Conservation (phyloP, 257 asterid species). For the Solanum boliviense region DNA sequence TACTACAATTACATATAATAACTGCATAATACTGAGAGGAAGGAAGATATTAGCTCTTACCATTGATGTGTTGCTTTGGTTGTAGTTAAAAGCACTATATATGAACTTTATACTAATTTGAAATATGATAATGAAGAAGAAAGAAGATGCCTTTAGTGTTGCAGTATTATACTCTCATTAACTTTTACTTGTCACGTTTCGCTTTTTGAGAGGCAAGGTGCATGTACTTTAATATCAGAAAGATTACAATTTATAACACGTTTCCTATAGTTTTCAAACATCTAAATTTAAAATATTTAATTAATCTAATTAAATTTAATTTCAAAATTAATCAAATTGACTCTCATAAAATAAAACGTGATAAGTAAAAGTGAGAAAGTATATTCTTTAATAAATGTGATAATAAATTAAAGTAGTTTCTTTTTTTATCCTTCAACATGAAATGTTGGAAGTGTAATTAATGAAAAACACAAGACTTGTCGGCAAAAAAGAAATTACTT, state of each 20-base stretch:
- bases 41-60: not conserved
- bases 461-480: not conserved
- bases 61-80: not conserved
- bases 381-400: not conserved
- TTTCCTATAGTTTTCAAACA: too few species aligned
- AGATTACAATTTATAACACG: too few species aligned
- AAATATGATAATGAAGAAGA: not conserved
- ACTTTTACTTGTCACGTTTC: too few species aligned
- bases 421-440: not conserved
- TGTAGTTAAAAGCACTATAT: not conserved
- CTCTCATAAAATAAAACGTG: too few species aligned
- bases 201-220: accelerated
- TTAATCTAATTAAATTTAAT: too few species aligned
- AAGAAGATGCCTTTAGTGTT: not conserved
- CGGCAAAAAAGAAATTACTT: not conserved
- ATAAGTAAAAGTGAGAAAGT: too few species aligned
- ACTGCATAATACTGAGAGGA: not conserved
- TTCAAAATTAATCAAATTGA: too few species aligned
- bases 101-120: not conserved
- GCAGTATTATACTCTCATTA: not conserved
- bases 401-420: not conserved
- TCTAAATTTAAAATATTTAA: too few species aligned
- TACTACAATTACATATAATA: not conserved
- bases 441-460: not conserved
- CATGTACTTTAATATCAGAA: too few species aligned